These are phyloP conservation scores for Schwanniomyces vanrijiae DNA, from an alignment of 805 yeast species.

Conservation along the genomic window DNA sequence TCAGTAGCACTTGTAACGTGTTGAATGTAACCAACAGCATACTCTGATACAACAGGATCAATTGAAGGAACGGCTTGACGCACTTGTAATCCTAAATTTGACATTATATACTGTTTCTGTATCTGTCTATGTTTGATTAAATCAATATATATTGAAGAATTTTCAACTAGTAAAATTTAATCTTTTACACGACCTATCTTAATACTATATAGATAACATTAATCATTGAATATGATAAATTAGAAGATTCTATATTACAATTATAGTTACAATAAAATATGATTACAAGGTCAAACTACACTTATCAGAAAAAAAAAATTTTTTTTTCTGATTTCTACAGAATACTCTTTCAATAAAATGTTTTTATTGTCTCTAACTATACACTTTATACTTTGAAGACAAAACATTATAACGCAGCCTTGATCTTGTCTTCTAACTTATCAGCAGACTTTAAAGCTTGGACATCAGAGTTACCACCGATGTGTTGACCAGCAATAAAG, in stretches of 20 bases:
- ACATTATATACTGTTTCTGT: constrained; percentile 23
- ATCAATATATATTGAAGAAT: neutral
- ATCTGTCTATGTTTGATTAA: neutral
- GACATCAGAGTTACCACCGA: constrained; percentile 93
- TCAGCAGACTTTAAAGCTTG: constrained; percentile 68
- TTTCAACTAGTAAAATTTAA: neutral
- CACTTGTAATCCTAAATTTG: constrained; percentile 53
- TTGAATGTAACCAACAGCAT: constrained; percentile 87
- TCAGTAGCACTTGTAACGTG: constrained; percentile 76
- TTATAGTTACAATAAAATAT: too few species aligned
- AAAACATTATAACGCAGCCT: constrained; percentile 33
- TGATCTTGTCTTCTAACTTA: constrained; percentile 48
- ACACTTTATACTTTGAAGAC: neutral
- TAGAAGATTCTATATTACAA: too few species aligned
- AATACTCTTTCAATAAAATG: neutral
- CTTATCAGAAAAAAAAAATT: too few species aligned
- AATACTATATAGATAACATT: neutral
- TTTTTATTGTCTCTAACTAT: neutral
- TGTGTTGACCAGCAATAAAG: constrained; percentile 86
- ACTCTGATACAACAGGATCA: constrained; percentile 84
- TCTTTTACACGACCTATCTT: neutral
- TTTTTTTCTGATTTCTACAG: too few species aligned
- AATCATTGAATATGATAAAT: neutral
- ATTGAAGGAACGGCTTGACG: constrained; percentile 85
- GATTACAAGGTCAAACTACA: too few species aligned